These are phyloP conservation scores for Lentinula guzmanii DNA, from an alignment of 768 basidiomycete genomes.

Conservation along the genomic window DNA sequence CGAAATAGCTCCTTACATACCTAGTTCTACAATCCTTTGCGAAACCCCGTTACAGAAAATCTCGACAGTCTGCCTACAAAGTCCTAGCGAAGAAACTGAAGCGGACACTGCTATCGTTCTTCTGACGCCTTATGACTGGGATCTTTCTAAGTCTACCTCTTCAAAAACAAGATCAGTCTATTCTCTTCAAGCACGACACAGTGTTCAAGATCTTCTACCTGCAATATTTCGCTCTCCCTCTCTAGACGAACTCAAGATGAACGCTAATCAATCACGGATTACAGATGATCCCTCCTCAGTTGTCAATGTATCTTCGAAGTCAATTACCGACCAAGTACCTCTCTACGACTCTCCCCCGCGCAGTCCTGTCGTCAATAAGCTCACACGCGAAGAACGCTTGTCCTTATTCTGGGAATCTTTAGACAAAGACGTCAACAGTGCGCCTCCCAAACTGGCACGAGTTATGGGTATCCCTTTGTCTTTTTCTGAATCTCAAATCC, in stretches of 20 bases:
- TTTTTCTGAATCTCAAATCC: not conserved
- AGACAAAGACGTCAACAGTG: not conserved
- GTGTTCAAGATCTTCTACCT: constrained; percentile 7
- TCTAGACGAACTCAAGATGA: constrained; percentile 3
- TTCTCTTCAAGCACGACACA: constrained; percentile 6
- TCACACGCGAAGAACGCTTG: not conserved
- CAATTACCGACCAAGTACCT: not conserved
- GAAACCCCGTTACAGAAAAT: not conserved
- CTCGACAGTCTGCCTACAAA: not conserved
- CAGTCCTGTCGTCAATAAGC: not conserved
- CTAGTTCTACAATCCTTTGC: not conserved
- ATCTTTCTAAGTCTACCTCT: not conserved
- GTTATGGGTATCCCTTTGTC: not conserved
- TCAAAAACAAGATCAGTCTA: not conserved
- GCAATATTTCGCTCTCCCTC: constrained; percentile 4
- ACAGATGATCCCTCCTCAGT: not conserved
- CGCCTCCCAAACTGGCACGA: not conserved
- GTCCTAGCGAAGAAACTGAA: not conserved
- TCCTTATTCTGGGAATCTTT: constrained; percentile 7
- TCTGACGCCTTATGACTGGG: not conserved
- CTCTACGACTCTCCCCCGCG: not conserved
- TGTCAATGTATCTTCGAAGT: not conserved
- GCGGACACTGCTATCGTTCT: not conserved
- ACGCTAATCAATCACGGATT: not conserved
- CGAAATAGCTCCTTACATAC: not conserved